Evolutionary conservation across 148 eudicot genomes (phyloP).

Genomic region (Camellia lanceoleosa): DNA sequence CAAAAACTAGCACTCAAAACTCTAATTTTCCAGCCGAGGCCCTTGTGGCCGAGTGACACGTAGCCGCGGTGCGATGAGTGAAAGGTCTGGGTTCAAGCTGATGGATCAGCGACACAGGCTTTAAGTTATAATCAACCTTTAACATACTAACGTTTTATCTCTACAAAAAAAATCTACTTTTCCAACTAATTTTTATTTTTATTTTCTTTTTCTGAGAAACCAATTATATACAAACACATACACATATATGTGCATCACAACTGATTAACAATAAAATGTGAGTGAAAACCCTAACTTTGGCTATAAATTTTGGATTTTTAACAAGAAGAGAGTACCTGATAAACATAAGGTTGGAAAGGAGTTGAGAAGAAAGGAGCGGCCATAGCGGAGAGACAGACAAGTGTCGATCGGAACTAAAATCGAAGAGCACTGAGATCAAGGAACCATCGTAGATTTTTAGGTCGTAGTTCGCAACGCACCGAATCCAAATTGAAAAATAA

Average conservation of each 20-base stretch:
- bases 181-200: no score
- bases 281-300: neutral
- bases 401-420: neutral
- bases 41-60: no score
- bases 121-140: no score
- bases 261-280: neutral
- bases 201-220: neutral
- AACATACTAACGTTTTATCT: no score
- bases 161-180: no score
- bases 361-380: slow-evolving; percentile 96
- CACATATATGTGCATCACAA: neutral
- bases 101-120: no score
- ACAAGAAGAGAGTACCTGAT: slow-evolving; percentile 56
- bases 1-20: neutral
- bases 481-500: neutral
- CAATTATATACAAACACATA: neutral
- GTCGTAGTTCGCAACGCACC: neutral
- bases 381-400: slow-evolving; percentile 36
- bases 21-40: neutral
- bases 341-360: slow-evolving; percentile 93
- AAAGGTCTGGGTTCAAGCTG: no score
- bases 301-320: neutral
- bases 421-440: slow-evolving; percentile 11
- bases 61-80: no score
- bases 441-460: neutral